phyloP scores from a whole-genome alignment of 1,284 basidiomycete species.

The Leccinum variabile region DNA sequence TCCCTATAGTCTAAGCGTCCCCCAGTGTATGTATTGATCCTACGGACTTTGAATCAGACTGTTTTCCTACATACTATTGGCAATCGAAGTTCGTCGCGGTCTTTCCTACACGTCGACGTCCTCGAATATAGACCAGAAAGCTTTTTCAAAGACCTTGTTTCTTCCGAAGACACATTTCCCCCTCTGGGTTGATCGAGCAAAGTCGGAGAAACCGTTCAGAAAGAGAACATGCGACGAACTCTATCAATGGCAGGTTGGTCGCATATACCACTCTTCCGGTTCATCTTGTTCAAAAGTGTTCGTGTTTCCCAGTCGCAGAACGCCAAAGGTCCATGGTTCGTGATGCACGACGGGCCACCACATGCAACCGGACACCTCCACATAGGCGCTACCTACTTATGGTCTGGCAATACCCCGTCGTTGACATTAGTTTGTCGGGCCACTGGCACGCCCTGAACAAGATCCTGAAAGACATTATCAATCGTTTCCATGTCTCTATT shows the following conservation, averaged over 20 bases:
- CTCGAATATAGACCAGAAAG: slow-evolving; percentile 23
- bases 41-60: too few species aligned
- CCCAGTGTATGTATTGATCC: too few species aligned
- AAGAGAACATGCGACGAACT: slow-evolving; percentile 72
- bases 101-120: slow-evolving; percentile 15
- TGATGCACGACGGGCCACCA: slow-evolving; percentile 95
- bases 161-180: slow-evolving; percentile 87
- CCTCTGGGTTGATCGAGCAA: slow-evolving; percentile 69
- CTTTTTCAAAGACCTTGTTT: slow-evolving; percentile 69
- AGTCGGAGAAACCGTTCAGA: slow-evolving; percentile 62
- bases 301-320: slow-evolving; percentile 55
- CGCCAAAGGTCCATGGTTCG: slow-evolving; percentile 67
- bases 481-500: slow-evolving; percentile 81
- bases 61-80: too few species aligned
- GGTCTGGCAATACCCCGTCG: not conserved
- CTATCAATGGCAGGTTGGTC: slow-evolving; percentile 84
- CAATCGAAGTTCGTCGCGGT: slow-evolving; percentile 6
- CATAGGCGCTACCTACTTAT: slow-evolving; percentile 64
- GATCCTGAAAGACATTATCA: slow-evolving; percentile 95
- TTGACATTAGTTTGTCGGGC: slow-evolving; percentile 47
- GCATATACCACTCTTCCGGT: not conserved
- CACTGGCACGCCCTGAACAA: slow-evolving; percentile 87
- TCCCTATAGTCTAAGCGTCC: too few species aligned
- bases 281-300: slow-evolving; percentile 7
- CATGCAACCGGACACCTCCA: slow-evolving; percentile 97